A percentile compares a stretch with the other conserved stretches of the same genome.
Evolutionary conservation across 2,329 filamentous ascomycete genomes (phyloP).

Genomic region (Curvularia lunata): DNA sequence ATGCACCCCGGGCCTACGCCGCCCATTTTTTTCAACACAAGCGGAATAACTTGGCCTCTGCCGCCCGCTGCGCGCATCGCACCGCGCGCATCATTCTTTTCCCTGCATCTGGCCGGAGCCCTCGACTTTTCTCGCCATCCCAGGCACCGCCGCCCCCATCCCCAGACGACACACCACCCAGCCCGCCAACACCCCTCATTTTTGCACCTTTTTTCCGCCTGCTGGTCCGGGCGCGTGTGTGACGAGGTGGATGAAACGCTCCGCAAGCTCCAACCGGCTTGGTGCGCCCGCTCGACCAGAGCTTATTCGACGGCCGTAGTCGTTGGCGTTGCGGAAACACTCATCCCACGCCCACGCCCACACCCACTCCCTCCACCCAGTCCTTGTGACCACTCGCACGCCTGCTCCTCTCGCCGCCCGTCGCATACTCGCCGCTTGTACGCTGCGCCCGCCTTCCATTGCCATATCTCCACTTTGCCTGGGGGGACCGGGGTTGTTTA

Average conservation of each 20-base stretch:
- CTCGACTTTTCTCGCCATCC: constrained; percentile 24
- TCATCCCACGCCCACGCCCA: constrained; percentile 12
- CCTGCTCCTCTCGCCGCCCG: constrained; percentile 21
- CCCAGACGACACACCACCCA: background rate
- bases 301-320: constrained; percentile 30
- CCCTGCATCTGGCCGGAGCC: constrained; percentile 28
- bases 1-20: constrained; percentile 28
- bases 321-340: constrained; percentile 28
- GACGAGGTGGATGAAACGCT: constrained; percentile 38
- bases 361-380: constrained; percentile 17
- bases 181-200: constrained; percentile 27
- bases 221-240: constrained; percentile 36
- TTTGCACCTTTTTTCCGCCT: constrained; percentile 26
- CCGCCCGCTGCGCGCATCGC: constrained; percentile 25
- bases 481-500: constrained; percentile 17
- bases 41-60: constrained; percentile 25
- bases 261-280: constrained; percentile 32
- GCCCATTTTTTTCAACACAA: constrained; percentile 22
- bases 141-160: background rate
- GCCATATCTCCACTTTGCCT: constrained; percentile 18
- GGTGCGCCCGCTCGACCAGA: constrained; percentile 27
- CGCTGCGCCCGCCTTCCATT: constrained; percentile 23
- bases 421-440: constrained; percentile 11
- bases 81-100: constrained; percentile 1
- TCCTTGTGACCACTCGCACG: constrained; percentile 37